Base-by-base conservation (phyloP, 768 basidiomycete genomes). In the Mycena crocata region DNA sequence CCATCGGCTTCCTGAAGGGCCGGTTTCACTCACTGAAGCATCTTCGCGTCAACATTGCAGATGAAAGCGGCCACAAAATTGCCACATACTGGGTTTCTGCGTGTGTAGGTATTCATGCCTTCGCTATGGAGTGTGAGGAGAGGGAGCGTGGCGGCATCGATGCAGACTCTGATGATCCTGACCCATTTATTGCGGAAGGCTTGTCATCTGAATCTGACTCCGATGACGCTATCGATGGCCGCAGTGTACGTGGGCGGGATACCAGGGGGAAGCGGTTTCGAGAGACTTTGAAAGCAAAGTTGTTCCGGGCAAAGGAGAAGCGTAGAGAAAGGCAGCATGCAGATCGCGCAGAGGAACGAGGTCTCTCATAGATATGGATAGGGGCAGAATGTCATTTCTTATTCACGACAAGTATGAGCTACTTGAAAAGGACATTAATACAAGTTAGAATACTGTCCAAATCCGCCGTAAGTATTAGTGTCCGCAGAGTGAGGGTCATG, bases 11-110 rank as follows among this genome's bases (percentile, higher is more conserved):
- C 23, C 39, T 64, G 1, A 57, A 64, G 12, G 63, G 63, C 5
- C 48, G 63, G n/a, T 64, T 64, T 31, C 63, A 64, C n/a, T 64
- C 63, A 7, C 14, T 57, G 23, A 64, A 64, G 55, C 45, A 50
- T 34, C 63, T 64, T 26, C 56, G 56, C 0, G 48, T 62, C 15
- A 37, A 40, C 21, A 67, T 67, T 17, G n/a, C 24, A 6, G 54
- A 67, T 19, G 59, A 34, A n/a, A 15, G 13, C 12, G 31, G 51
- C 3, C 77, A 78, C 65, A 70, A 71, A 17, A 57, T 68, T 39
- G 77, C 75, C 14, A 71, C 70, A 24, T 68, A 73, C 26, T 78
- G 77, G 77, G 54, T 77, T 17, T 57, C 54, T 2, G 72, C 75
- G 21, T 77, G 77, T 35, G 58, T 78, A 17, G 72, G 49, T 6